These are phyloP conservation scores for Leccinum sublutescens DNA, from an alignment of 768 basidiomycete species.

Conservation along the genomic window DNA sequence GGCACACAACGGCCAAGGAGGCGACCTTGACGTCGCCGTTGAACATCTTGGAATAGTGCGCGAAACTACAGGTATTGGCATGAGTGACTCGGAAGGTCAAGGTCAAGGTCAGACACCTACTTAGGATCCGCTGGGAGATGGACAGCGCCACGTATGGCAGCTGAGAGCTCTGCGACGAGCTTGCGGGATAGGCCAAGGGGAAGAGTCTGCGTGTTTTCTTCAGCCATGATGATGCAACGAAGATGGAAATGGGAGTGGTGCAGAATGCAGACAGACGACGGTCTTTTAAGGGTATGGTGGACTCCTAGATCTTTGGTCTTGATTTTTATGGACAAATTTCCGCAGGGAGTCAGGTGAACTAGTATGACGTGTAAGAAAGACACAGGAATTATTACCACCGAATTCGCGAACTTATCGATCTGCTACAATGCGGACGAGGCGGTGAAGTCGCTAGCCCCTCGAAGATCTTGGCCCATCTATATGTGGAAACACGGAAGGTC, in stretches of 20 bases:
- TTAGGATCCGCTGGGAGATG: constrained; percentile 43
- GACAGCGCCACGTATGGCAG: constrained; percentile 46
- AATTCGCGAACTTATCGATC: not conserved
- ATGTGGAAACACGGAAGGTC: not conserved
- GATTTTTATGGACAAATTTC: constrained; percentile 10
- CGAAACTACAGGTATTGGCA: constrained; percentile 22
- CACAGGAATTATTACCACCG: not conserved
- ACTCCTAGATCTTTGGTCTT: constrained; percentile 2
- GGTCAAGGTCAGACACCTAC: constrained; percentile 27
- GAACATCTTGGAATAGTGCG: constrained; percentile 50
- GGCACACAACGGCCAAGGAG: constrained; percentile 66
- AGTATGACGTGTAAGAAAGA: not conserved
- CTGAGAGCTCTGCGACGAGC: constrained; percentile 45
- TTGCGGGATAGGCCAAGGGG: constrained; percentile 15
- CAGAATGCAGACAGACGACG: constrained; percentile 1
- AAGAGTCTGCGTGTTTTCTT: not conserved
- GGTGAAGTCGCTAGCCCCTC: constrained; percentile 2
- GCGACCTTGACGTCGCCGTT: constrained; percentile 69
- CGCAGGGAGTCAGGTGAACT: not conserved
- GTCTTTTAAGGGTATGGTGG: constrained; percentile 17
- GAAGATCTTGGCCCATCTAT: not conserved
- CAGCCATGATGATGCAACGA: constrained; percentile 16
- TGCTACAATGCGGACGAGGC: constrained; percentile 14
- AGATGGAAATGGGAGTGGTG: constrained; percentile 6
- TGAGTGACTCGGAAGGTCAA: not conserved